Base-by-base conservation (phyloP, 2,329 filamentous ascomycete genomes). In the Polytolypa hystricis region DNA sequence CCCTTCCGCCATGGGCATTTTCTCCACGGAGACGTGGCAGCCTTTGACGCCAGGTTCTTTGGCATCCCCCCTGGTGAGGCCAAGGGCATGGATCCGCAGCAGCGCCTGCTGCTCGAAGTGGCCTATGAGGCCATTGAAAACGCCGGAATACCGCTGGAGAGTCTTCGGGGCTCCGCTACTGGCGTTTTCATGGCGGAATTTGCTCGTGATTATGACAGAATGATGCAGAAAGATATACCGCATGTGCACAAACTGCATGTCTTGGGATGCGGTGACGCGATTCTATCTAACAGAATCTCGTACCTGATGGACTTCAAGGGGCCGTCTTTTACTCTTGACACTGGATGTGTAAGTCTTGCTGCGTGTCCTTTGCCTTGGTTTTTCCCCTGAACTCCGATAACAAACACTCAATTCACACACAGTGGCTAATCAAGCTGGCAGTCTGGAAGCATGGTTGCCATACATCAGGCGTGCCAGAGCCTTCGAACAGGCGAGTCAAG, bases 401-500 rank as follows among this genome's bases (percentile, higher is more conserved):
- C n/a, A n/a, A n/a, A n/a, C n/a, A n/a, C n/a, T n/a, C n/a, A n/a
- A n/a, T n/a, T n/a, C n/a, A n/a, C n/a, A n/a, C n/a, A n/a, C n/a
- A n/a, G n/a, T n/a, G n/a, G n/a, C n/a, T n/a, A n/a, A n/a, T n/a
- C n/a, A n/a, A n/a, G n/a, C n/a, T n/a, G n/a, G n/a, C n/a, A n/a
- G n/a, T 80, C 77, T 0, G 81, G 76, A 0, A 75, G 73, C 38
- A 63, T 78, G 2, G 74, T 77, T 3, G 76, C 76, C 1, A 73
- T 82, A 26, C 72, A 81, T 45, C 58, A 77, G 5, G 69, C 71
- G 6, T 84, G 79, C 58, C 74, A 73, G 4, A 71, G 79, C 0
- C 61, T 84, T 12, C 78, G 75, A 71, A 67, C 71, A 5, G 72
- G 74, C 39, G 81, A 85, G 46, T 80, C 76, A 42, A 80, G 85